Evolutionary conservation across 306 rosid species (phyloP), one percentile per base, ranked within the genome.

Genomic region (Quercus dentata): DNA sequence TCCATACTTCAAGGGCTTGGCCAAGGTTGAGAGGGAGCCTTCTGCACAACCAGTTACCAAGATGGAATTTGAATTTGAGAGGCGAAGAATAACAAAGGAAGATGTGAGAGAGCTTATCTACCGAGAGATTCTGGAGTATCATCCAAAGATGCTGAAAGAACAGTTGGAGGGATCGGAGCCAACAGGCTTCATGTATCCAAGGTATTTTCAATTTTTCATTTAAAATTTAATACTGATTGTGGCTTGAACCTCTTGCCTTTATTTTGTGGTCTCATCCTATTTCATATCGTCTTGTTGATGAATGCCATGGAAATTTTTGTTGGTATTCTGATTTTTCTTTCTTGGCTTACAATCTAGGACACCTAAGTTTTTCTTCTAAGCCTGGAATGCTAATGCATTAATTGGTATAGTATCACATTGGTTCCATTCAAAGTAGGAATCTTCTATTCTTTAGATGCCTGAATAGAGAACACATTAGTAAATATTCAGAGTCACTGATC

Each of bases 51-150:
- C 99, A 25, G 98, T 96, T 71, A 93, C 98, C 68, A 96, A 96
- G 97, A 93, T 96, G 97, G 99, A 96, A 89, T 96, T 96, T 85
- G 99, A 96, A 81, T 96, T 93, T 85, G 99, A 96, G 91, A 90
- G 99, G 81, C 93, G 99, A 78, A 88, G 97, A 80, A 96, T 96
- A 76, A 96, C 99, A 13, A 96, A 96, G 78, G 99, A 96, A 88
- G 99, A 96, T 80, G 99, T 96, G n/a, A 79, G 98, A 46, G 98
- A 96, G 89, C 97, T 96, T 76, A 96, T 96, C 74, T 96, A 96
- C 73, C 88, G 94, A 9, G 99, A 96, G 90, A 91, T 78, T 85
- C 90, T 96, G 21, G 99, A 96, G 89, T 96, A 91, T 78, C 99
- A 96, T 87, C 99, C 98, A 0, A 91, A 91, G 87, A 96, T 96